A percentile compares a stretch with the other conserved stretches of the same genome.
phyloP scores from a whole-genome alignment of 2,329 filamentous ascomycete species.

The Penicillium hordei region DNA sequence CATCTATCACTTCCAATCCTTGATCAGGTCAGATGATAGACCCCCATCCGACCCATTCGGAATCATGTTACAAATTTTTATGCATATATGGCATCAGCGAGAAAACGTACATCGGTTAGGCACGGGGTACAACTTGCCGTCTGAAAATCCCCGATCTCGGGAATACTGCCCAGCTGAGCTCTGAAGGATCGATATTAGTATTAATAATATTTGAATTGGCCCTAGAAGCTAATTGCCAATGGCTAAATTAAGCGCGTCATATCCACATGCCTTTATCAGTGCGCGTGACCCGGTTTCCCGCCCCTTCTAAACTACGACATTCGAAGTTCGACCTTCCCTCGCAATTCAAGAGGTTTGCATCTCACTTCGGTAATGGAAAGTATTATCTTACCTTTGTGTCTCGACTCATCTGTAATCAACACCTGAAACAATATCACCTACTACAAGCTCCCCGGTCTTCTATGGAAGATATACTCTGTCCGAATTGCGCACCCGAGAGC shows the following conservation, averaged over 20 bases:
- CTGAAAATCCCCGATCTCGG: not conserved
- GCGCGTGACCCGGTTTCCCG: not conserved
- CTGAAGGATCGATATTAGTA: not conserved
- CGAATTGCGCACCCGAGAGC: not conserved
- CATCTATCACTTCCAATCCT: not conserved
- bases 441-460: not conserved
- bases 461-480: not conserved
- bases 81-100: not conserved
- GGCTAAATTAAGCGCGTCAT: not conserved
- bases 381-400: not conserved
- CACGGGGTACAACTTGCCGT: not conserved
- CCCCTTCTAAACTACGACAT: not conserved
- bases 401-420: not conserved
- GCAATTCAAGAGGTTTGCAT: not conserved
- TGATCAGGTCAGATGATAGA: not conserved
- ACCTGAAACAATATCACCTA: not conserved
- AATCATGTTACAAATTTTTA: not conserved
- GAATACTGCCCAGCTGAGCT: not conserved
- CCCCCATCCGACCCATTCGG: not conserved
- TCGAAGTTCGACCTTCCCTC: not conserved
- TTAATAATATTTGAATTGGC: not conserved
- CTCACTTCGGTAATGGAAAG: not conserved
- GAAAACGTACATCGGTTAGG: not conserved
- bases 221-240: not conserved
- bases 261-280: not conserved